A percentile compares a stretch with the other conserved stretches of the same genome.
These are phyloP conservation scores for Xylariaceae sp. DNA, from an alignment of 2,329 filamentous ascomycete species.

Conservation along the genomic window DNA sequence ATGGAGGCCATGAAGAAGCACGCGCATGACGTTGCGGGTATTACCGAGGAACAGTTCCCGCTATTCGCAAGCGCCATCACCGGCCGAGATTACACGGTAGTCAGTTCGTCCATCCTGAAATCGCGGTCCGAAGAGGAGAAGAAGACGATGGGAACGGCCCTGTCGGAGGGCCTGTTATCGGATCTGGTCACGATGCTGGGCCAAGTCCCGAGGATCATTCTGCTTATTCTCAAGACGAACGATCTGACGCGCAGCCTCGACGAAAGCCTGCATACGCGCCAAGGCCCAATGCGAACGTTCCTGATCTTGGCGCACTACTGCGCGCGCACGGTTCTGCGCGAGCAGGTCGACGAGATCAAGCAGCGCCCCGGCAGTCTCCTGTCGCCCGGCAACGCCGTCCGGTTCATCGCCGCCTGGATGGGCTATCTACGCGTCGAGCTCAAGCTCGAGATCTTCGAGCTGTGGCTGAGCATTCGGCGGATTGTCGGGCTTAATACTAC, in stretches of 20 bases:
- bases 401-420: slow-evolving; percentile 54
- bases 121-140: slow-evolving; percentile 72
- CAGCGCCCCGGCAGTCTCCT: slow-evolving; percentile 48
- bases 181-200: slow-evolving; percentile 85
- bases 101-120: slow-evolving; percentile 56
- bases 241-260: slow-evolving; percentile 91
- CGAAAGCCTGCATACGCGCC: slow-evolving; percentile 76
- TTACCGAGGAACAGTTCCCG: slow-evolving; percentile 85
- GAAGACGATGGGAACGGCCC: slow-evolving; percentile 74
- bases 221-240: slow-evolving; percentile 96
- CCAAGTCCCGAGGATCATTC: slow-evolving; percentile 83
- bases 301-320: slow-evolving; percentile 67
- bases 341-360: slow-evolving; percentile 57
- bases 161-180: slow-evolving; percentile 83
- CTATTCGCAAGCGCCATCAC: slow-evolving; percentile 96
- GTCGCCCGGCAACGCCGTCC: slow-evolving; percentile 54
- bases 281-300: slow-evolving; percentile 61
- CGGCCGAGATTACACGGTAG: slow-evolving; percentile 78
- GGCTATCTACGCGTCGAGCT: slow-evolving; percentile 57
- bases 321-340: slow-evolving; percentile 60
- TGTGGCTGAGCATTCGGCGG: slow-evolving; percentile 55
- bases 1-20: slow-evolving; percentile 83
- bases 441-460: slow-evolving; percentile 61
- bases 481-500: slow-evolving; percentile 35
- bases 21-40: slow-evolving; percentile 80